Conservation (phyloP, 2,329 filamentous ascomycete genomes). For the Hawksworthiomyces lignivorus region DNA sequence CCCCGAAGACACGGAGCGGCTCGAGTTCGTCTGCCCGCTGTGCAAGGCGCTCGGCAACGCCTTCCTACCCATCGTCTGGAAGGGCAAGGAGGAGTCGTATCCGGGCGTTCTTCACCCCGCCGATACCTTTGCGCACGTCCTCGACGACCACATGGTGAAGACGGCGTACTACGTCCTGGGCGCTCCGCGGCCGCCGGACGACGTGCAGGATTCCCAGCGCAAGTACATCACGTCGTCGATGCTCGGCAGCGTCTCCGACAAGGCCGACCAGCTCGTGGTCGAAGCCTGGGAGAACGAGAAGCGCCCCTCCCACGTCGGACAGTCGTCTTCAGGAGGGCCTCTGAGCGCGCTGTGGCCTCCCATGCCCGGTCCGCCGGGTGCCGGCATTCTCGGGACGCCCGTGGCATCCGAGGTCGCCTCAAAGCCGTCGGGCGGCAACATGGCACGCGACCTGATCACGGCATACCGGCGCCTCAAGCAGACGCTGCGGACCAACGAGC, state of each 20-base stretch:
- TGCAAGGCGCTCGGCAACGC: slow-evolving; percentile 95
- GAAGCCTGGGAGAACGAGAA: slow-evolving; percentile 34
- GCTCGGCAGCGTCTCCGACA: slow-evolving; percentile 33
- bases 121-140: slow-evolving; percentile 57
- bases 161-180: slow-evolving; percentile 34
- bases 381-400: background rate
- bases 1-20: slow-evolving; percentile 67
- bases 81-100: slow-evolving; percentile 77
- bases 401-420: background rate
- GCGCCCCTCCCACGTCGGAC: slow-evolving; percentile 19
- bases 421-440: slow-evolving; percentile 18
- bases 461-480: slow-evolving; percentile 55
- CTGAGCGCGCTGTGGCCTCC: slow-evolving; percentile 2
- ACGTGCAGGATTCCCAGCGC: slow-evolving; percentile 27
- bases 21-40: slow-evolving; percentile 92
- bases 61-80: slow-evolving; percentile 94
- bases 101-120: slow-evolving; percentile 60
- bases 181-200: slow-evolving; percentile 24
- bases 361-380: background rate
- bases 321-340: slow-evolving; percentile 4
- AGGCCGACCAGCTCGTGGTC: slow-evolving; percentile 26
- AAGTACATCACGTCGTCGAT: slow-evolving; percentile 31
- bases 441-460: slow-evolving; percentile 47
- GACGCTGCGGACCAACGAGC: slow-evolving; percentile 48
- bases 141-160: slow-evolving; percentile 48